Base-by-base conservation (phyloP, 176 grass and related monocot genomes). In the Oryza nivara region DNA sequence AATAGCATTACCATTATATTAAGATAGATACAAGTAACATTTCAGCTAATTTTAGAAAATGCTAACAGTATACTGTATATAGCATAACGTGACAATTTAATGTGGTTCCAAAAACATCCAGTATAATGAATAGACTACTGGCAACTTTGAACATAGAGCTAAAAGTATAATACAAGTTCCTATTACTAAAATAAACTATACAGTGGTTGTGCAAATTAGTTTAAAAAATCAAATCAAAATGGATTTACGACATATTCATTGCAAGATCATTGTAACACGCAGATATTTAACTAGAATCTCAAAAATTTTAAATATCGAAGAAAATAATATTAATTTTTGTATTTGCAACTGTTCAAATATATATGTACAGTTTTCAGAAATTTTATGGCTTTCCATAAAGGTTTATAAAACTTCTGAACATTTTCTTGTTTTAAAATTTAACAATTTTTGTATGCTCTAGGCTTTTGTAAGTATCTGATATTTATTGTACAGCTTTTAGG, bases 1-100 rank as follows among this genome's bases (percentile, higher is more conserved):
- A 68, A 75, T 9, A 20, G 35, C 41, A 61, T 35, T 72, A 11
- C 73, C 48, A 40, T 80, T 44, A 51, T 25, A 86, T n/a, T 76
- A 3, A 22, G 9, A 34, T 2, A 47, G 47, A 26, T 68, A 20
- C 11, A 17, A 16, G 49, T 52, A 26, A 54, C 70, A 63, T 34
- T 38, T 68, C 41, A 20, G 85, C 32, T 11, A 17, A 35, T 58
- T 67, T 47, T 46, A 14, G 14, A 46, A 67, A 65, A 79, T 67
- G 14, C 63, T 47, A 46, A 67, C 20, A 76, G 25, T 28, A 11
- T 32, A 52, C 44, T 74, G 15, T 52, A 16, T 26, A 72, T n/a
- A 15, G 6, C 41, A 15, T n/a, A 45, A 36, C n/a, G 3, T 9
- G 61, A 43, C 3, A 66, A 38, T 69, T 69, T 69, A 68, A 3